Evolutionary conservation across 805 yeast species (phyloP), one percentile per base, ranked within the genome.

Genomic region (Hanseniaspora thailandica): DNA sequence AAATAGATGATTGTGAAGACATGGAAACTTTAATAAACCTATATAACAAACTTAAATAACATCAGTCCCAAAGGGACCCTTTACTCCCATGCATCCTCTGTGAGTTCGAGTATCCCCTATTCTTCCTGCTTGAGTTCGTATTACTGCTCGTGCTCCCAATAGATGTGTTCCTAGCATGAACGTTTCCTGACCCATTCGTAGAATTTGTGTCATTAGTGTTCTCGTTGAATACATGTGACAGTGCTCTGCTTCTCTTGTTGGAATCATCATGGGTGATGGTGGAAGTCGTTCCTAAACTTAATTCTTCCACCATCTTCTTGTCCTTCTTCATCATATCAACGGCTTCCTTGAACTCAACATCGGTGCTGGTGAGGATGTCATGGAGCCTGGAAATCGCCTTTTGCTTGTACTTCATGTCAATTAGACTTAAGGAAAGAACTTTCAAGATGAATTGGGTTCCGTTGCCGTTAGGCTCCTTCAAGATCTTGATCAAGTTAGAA

Each of bases 261-360:
- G 36, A 36, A 2, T 44, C 48, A n/a, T 51, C 54, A 44, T 43
- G 25, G 2, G 38, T 12, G 17, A 12, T 30, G 9, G 30, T 31
- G 6, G 45, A 26, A 3, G 55, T 23, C 17, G 45, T 47, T 45
- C 66, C 68, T 49, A 89, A 70, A 3, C 97, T 97, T 57, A 88
- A 90, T 66, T 90, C 97, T 60, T 90, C 97, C 76, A 89, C 77
- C 55, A 93, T 71, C 58, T 95, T 80, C 63, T 86, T 85, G 67
- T 86, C 86, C 34, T 84, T 85, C 63, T 85, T 95, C n/a, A 64
- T 59, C 31, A 40, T 39, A 13, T 33, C 46, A 31, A 44, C 39
- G 7, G 33, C 47, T 15, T 34, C 47, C 49, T 68, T 71, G 28
- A 75, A 70, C 44, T 71, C 60, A 36, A 82, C 73, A 55, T 77